Base-by-base conservation (phyloP, 1,284 basidiomycete genomes). In the Sanghuangporus weigelae region DNA sequence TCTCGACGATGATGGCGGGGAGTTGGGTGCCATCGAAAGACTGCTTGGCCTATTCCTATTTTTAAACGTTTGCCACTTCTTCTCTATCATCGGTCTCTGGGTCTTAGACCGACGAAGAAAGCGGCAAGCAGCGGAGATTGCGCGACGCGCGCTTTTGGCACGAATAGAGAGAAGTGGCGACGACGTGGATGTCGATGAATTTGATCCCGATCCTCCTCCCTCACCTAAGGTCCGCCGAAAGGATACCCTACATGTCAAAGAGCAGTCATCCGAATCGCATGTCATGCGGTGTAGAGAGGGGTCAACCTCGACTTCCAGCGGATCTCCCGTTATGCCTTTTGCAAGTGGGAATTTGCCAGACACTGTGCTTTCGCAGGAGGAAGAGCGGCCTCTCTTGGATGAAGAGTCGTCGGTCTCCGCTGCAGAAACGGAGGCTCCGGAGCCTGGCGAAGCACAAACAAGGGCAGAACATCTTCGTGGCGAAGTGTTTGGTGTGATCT, bases 1-100 rank as follows among this genome's bases (percentile, higher is more conserved):
- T 26, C 49, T 62, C 1, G 63, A 64, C 5, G 63, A 65, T 57
- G 67, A 7, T 7, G 50, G 67, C 21, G 68, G 67, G 51, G 69
- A 74, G 66, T 66, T 69, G 60, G 49, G 36, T 62, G 78, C 74
- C 48, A 77, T 83, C 5, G 85, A 84, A 69, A 76, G 73, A 66
- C 77, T 90, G 23, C 76, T 92, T 40, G 79, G 84, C 59, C 74
- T 78, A 3, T 90, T 90, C 5, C 88, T 92, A 67, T 73, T 89
- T 36, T 75, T 92, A 46, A 80, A 84, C 62, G 73, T 78, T 5
- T 89, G 90, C 5, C 89, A 92, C 67, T 72, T 89, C 49, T 62
- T 78, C n/a, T 76, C 77, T 21, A 78, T 87, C 60, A 21, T 83
- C 50, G 72, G 74, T 7, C 74, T 91, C 51, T 78, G 80, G 59